Evolutionary conservation across 352 stramenopile species (phyloP).

Genomic region (Pythium aquatile): DNA sequence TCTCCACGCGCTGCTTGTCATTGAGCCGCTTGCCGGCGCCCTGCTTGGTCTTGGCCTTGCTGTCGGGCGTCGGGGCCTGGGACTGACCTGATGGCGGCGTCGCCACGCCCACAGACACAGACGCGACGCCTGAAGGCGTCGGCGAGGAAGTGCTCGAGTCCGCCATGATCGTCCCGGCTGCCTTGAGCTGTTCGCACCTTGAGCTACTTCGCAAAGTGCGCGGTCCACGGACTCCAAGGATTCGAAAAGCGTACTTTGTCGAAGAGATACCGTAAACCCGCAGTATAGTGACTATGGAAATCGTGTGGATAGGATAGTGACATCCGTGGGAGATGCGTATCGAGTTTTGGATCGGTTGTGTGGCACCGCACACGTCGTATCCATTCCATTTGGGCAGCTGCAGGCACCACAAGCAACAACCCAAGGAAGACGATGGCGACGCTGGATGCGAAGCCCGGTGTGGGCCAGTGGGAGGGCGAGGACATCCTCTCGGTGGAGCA

Average conservation of each 20-base stretch:
- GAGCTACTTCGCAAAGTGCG: conserved; percentile 25
- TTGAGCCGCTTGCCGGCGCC: conserved; percentile 72
- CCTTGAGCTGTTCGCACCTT: background rate
- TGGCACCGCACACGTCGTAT: conserved; percentile 16
- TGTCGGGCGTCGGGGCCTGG: conserved; percentile 24
- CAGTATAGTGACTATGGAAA: conserved; percentile 1
- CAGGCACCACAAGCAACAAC: background rate
- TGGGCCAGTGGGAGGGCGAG: conserved; percentile 62
- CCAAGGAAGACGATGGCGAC: conserved; percentile 21
- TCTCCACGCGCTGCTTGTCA: conserved; percentile 80
- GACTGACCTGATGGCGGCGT: background rate
- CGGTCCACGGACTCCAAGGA: conserved; percentile 12
- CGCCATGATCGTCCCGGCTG: conserved; percentile 8
- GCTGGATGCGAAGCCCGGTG: conserved; percentile 60
- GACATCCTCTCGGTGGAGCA: conserved; percentile 81
- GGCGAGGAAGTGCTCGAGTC: background rate
- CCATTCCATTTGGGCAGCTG: background rate
- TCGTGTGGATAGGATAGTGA: no score
- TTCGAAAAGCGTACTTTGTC: conserved; percentile 22
- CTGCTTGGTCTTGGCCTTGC: conserved; percentile 54
- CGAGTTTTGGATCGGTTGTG: background rate
- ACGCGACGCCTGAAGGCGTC: background rate
- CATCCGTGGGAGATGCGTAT: background rate
- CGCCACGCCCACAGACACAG: background rate
- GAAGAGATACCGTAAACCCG: conserved; percentile 8